Conservation (phyloP, 108 stramenopile genomes). For the Nitzschia sp. region DNA sequence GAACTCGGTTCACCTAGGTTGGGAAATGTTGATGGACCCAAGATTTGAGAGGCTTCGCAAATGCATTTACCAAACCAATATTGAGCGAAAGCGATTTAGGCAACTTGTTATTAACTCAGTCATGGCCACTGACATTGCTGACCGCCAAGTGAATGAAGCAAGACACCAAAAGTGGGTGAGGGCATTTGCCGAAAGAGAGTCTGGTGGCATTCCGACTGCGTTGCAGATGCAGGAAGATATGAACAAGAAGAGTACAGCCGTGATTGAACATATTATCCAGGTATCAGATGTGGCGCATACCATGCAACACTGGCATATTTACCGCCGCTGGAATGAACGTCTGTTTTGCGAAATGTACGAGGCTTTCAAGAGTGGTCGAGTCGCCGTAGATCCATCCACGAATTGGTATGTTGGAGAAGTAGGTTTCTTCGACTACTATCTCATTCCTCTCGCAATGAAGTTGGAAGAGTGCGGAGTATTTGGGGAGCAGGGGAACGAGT, state of each 20-base stretch:
- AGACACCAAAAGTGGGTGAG: slow-evolving; percentile 44
- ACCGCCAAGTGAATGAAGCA: slow-evolving; percentile 30
- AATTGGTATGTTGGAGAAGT: slow-evolving; percentile 65
- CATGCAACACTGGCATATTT: slow-evolving; percentile 57
- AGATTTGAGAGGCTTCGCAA: slow-evolving; percentile 39
- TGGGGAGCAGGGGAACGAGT: slow-evolving; percentile 47
- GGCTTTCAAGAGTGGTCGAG: slow-evolving; percentile 42
- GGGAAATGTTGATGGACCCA: slow-evolving; percentile 46
- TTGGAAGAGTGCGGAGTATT: slow-evolving; percentile 56
- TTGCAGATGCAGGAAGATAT: slow-evolving; percentile 31
- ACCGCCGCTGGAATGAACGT: slow-evolving; percentile 50
- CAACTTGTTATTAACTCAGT: slow-evolving; percentile 45
- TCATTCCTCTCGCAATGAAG: slow-evolving; percentile 61
- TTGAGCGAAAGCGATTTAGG: slow-evolving; percentile 41
- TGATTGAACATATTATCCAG: slow-evolving; percentile 58
- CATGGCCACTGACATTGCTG: slow-evolving; percentile 55
- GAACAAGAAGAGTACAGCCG: slow-evolving; percentile 41
- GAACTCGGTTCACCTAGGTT: slow-evolving; percentile 46
- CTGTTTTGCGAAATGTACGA: slow-evolving; percentile 55
- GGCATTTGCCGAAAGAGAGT: slow-evolving; percentile 28
- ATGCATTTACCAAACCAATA: slow-evolving; percentile 40
- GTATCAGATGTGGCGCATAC: slow-evolving; percentile 57
- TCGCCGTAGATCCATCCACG: slow-evolving; percentile 44
- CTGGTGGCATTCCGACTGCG: neutral
- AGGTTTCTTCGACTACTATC: slow-evolving; percentile 57